Conservation (phyloP, 768 basidiomycete species). For the Boletus rubescentipes region DNA sequence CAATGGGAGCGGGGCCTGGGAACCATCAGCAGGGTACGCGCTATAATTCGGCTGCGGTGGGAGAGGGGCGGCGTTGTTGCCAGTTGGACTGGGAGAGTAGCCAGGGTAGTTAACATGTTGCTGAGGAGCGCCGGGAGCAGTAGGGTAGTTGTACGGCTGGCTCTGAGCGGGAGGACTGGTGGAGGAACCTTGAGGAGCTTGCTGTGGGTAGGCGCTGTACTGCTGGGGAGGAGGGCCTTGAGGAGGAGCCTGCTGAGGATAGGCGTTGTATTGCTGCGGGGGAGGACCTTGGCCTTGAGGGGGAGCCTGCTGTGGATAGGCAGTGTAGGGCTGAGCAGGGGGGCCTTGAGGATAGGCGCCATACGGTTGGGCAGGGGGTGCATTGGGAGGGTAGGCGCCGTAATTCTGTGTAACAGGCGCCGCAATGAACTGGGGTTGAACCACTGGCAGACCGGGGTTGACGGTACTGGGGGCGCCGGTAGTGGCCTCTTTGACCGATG, state of each 20-base stretch:
- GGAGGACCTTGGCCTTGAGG: not conserved
- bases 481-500: conserved; percentile 22
- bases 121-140: not conserved
- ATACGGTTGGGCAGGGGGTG: not conserved
- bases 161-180: not conserved
- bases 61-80: not conserved
- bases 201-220: not conserved
- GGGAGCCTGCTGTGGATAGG: conserved; percentile 8
- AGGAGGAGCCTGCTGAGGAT: conserved; percentile 3
- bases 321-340: conserved; percentile 7
- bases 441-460: not conserved
- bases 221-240: not conserved
- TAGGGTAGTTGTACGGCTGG: conserved; percentile 5
- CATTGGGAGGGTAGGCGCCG: not conserved
- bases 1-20: conserved; percentile 11
- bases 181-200: not conserved
- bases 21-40: conserved; percentile 9
- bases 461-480: not conserved
- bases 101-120: conserved; percentile 1
- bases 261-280: conserved; percentile 1
- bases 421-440: conserved; percentile 8
- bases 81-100: conserved; percentile 8
- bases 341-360: conserved; percentile 4
- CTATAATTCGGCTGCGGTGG: conserved; percentile 20
- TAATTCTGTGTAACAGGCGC: conserved; percentile 3